Base-by-base conservation (phyloP, 1,284 basidiomycete genomes). In the Bjerkandera adusta region DNA sequence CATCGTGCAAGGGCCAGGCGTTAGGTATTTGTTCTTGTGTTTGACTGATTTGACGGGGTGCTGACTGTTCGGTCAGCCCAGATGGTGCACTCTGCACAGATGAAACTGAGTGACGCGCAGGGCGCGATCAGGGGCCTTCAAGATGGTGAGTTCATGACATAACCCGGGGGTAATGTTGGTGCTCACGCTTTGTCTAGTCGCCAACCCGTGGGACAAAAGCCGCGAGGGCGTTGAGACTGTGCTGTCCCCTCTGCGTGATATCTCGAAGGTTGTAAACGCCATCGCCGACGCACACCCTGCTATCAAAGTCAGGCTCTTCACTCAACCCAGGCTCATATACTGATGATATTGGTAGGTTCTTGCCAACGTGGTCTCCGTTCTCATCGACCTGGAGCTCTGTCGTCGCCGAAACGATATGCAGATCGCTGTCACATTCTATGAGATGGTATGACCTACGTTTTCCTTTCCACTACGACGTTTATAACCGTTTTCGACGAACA, bases 371-470 rank as follows among this genome's bases (percentile, higher is more conserved):
- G 20, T 3, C 4, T 20, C 4, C 26, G 48, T 55, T 10, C 55
- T 64, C 11, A 50, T 59, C 16, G 43, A 59, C 21, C 49, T 61
- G 22, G 61, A 64, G 40, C 44, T 61, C 4, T 54, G 57, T 5
- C 37, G 53, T 24, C 41, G 45, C n/a, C 51, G 58, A 30, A 64
- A 64, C 34, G 60, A 64, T 36, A 57, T 58, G 40, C 50, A 51
- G 25, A 45, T 54, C 15, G 50, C 45, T 11, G 36, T 49, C 4
- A 38, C 48, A 3, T 48, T 39, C 36, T 39, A 36, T 24, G 59
- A 58, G 8, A 45, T 45, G 44, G 44, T 45, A 54, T 59, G 50
- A 57, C n/a, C n/a, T 60, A 27, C 22, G 50, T 43, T 26, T 15
- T 35, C 8, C 16, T 35, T 29, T 15, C 22, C 22, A 20, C 10